Evolutionary conservation across 2,329 filamentous ascomycete species (phyloP).

Genomic region (Fusarium humuli): DNA sequence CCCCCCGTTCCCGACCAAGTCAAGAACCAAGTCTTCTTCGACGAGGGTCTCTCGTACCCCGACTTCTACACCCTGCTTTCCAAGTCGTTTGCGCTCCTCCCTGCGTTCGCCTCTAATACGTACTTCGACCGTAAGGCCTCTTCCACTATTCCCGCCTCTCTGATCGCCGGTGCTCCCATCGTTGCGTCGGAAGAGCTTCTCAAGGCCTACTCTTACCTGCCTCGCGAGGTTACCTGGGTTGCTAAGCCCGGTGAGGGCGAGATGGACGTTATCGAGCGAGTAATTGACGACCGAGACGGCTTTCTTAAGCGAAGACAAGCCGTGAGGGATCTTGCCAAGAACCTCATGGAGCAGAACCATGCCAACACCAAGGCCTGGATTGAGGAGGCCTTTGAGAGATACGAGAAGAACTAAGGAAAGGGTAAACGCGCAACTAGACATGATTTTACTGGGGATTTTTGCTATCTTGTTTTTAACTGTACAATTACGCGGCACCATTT

Average conservation of each 20-base stretch:
- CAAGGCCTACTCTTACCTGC: constrained; percentile 43
- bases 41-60: constrained; percentile 44
- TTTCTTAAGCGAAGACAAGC: constrained; percentile 38
- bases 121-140: constrained; percentile 48
- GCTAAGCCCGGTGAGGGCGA: constrained; percentile 42
- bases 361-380: constrained; percentile 41
- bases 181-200: constrained; percentile 45
- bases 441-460: constrained; percentile 26
- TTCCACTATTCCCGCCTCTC: constrained; percentile 44
- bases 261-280: constrained; percentile 45
- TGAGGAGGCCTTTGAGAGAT: constrained; percentile 25
- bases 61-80: constrained; percentile 44
- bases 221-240: constrained; percentile 43
- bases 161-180: constrained; percentile 46
- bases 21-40: constrained; percentile 41
- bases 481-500: constrained; percentile 31
- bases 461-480: constrained; percentile 17
- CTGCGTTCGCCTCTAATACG: constrained; percentile 44
- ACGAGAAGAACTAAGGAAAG: constrained; percentile 7
- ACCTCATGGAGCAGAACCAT: constrained; percentile 36
- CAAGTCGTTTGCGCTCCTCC: constrained; percentile 40
- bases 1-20: constrained; percentile 43
- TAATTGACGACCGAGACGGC: constrained; percentile 39
- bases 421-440: constrained; percentile 20
- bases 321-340: constrained; percentile 28